These are phyloP conservation scores for Wickerhamomyces hampshirensis DNA, from an alignment of 805 yeast species.

Conservation along the genomic window DNA sequence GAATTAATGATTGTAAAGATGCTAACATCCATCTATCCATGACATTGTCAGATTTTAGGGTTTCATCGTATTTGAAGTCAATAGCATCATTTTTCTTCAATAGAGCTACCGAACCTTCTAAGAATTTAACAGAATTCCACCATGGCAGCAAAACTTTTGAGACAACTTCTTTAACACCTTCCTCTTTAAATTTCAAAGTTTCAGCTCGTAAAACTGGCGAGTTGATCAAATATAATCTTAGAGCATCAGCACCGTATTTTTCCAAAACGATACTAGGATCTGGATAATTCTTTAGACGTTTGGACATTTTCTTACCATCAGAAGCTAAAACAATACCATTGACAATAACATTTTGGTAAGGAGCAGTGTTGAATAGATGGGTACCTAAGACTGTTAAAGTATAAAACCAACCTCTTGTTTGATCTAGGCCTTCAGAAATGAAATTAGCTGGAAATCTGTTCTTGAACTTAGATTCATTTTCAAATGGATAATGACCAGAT, in stretches of 20 bases:
- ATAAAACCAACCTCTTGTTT: constrained; percentile 99
- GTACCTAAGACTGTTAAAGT: constrained; percentile 94
- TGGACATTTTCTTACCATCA: constrained; percentile 99
- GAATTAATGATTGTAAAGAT: constrained; percentile 87
- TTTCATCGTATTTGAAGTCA: constrained; percentile 69
- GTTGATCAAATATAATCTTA: constrained; percentile 91
- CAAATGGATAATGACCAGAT: constrained; percentile 95
- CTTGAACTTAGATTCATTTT: constrained; percentile 64
- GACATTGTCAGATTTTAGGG: constrained; percentile 68
- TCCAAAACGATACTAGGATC: constrained; percentile 82
- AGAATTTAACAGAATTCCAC: constrained; percentile 97
- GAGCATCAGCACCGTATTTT: constrained; percentile 96
- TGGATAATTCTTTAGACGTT: constrained; percentile 96
- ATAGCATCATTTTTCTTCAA: constrained; percentile 68
- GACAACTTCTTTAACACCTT: constrained; percentile 97
- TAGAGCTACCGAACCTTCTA: constrained; percentile 88
- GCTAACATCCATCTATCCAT: constrained; percentile 98
- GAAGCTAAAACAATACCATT: constrained; percentile 95
- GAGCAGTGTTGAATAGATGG: constrained; percentile 86
- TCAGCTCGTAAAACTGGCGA: constrained; percentile 98
- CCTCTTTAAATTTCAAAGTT: constrained; percentile 94
- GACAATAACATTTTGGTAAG: constrained; percentile 93
- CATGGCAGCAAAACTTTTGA: constrained; percentile 95
- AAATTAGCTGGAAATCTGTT: constrained; percentile 93
- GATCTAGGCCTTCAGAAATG: constrained; percentile 98